Evolutionary conservation across 2,329 filamentous ascomycete species (phyloP), one percentile per base, ranked within the genome.

Genomic region (Exophiala spinifera): DNA sequence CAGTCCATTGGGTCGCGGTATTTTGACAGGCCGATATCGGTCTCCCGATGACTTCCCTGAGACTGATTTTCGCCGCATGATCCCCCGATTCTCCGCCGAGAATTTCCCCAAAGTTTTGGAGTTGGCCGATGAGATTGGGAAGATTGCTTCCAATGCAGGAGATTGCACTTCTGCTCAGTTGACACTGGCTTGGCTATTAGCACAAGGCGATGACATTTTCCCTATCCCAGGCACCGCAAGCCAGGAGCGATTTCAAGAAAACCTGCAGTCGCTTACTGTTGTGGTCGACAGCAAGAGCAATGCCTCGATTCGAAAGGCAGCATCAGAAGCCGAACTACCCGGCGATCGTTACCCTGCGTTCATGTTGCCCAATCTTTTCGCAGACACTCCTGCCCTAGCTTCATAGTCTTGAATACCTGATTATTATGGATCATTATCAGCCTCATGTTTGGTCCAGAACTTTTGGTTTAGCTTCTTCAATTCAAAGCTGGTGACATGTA

Each of bases 131-230:
- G 66, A 67, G 15, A 73, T 86, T 47, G 64, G 65, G 0, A 71
- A 60, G 11, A 63, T 85, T 3, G 82, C 81, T 0, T 69, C 71
- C 45, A 71, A 70, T 63, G 86, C 85, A 69, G 74, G 72, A 1
- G 74, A 73, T 23, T 83, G 82, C 1, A 61, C 80, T 0, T 74
- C 74, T 2, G n/a, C n/a, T n/a, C 79, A 88, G 65, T 64, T 88
- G 51, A 78, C 80, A 1, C 70, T 87, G 31, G 83, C 84, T 0
- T 88, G 84, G 84, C 60, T 87, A 47, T 63, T 84, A 59, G 76
- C 76, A 8, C 83, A 87, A 63, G 80, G 80, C 0, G 73, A 79
- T 2, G 55, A 84, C 60, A 72, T 87, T 46, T 78, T 83, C 62
- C 81, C 85, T 0, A 87, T 81, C 53, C 79, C 79, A 0, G 80